Evolutionary conservation across 1,139 yeast genomes (phyloP), one percentile per base, ranked within the genome.

Genomic region (Groenewaldozyma sp.): DNA sequence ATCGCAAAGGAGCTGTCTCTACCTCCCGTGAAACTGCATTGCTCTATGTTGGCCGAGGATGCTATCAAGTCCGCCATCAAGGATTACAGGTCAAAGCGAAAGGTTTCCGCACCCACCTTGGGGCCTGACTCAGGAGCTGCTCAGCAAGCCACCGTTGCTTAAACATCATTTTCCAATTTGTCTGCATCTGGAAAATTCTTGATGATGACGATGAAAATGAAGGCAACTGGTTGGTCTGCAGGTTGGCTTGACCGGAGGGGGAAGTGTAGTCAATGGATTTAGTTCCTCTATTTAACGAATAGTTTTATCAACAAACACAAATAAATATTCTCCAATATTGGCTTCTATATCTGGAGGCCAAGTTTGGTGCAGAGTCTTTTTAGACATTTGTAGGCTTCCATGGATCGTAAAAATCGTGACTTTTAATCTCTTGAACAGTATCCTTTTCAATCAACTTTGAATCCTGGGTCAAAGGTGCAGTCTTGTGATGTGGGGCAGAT

Each of bases 21-120:
- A 56, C 98, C 98, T 18, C 98, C 98, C 1, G 98, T 91, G 45
- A 91, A 91, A 64, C 73, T 91, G 55, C 98, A 91, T 63, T 91
- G 98, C 64, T 84, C 95, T 14, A 91, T 91, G 98, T 73, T 91
- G 60, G 98, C 98, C 11, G 98, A 91, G 65, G 98, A 91, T 58
- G 97, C 98, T 43, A 91, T 91, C 63, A 88, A 91, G 71, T 80
- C 91, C 39, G 98, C 98, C 17, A 91, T 91, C 54, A 87, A 84
- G 68, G 98, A 91, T 62, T 91, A 88, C 72, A 76, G 77, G 63
- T 64, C 87, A 40, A 91, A 91, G 79, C 53, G 64, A 41, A 48
- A 49, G 48, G 38, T 49, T 20, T 41, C 47, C 34, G 42, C 48
- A 34, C 63, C 65, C 18, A 62, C 66, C 10, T 47, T 62, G 20